Conservation (phyloP, 2,329 filamentous ascomycete genomes). For the Alternaria triticimaculans region DNA sequence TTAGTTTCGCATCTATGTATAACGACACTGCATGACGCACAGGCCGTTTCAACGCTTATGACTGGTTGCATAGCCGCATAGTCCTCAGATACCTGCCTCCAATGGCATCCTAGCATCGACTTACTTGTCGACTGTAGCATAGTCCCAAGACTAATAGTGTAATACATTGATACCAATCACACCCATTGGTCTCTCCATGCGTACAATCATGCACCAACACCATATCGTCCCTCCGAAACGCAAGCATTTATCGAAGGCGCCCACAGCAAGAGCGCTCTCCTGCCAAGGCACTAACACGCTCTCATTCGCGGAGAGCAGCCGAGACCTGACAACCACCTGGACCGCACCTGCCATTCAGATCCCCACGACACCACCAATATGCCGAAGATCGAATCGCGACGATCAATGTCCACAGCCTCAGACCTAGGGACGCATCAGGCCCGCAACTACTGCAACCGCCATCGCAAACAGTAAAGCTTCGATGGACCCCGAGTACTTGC, state of each 20-base stretch:
- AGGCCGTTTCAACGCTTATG: not conserved
- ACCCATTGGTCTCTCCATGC: not conserved
- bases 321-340: not conserved
- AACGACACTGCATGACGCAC: not conserved
- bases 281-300: not conserved
- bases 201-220: not conserved
- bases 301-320: not conserved
- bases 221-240: not conserved
- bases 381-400: not conserved
- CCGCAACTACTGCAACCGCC: not conserved
- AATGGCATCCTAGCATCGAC: not conserved
- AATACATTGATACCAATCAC: not conserved
- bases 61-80: not conserved
- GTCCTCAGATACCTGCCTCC: not conserved
- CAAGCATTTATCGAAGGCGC: not conserved
- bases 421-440: not conserved
- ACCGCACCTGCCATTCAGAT: not conserved
- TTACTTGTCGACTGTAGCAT: not conserved
- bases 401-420: not conserved
- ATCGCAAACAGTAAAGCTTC: not conserved
- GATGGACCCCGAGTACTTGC: not conserved
- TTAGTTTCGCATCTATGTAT: not conserved
- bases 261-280: not conserved
- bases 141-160: not conserved
- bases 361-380: not conserved